Conservation (phyloP, 2,329 filamentous ascomycete species). For the Penicillium sclerotigenum region DNA sequence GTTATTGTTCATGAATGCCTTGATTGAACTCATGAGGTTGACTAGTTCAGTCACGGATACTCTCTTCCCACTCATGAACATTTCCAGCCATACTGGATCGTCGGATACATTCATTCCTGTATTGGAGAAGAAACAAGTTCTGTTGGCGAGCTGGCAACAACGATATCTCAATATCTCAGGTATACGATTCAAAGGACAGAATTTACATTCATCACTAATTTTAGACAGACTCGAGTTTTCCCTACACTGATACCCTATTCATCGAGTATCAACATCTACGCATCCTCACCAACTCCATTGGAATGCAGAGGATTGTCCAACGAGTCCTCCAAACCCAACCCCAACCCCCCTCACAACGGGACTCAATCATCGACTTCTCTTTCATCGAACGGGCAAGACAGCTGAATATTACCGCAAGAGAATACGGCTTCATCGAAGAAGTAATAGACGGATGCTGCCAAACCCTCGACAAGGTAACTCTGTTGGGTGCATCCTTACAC, state of each 20-base stretch:
- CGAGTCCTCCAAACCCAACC: background rate
- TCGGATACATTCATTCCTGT: background rate
- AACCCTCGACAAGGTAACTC: background rate
- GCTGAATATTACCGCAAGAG: background rate
- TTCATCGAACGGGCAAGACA: background rate
- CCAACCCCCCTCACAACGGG: background rate
- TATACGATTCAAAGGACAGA: background rate
- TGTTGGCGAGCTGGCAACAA: background rate
- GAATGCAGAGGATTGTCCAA: background rate
- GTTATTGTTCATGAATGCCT: background rate
- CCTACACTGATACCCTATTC: background rate
- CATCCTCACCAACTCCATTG: background rate
- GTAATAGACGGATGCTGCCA: background rate
- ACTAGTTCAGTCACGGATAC: background rate
- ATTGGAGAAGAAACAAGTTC: background rate
- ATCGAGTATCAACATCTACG: background rate
- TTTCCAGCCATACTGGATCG: background rate
- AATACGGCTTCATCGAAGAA: background rate
- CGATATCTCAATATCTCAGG: background rate
- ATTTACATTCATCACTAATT: background rate
- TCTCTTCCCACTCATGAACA: background rate
- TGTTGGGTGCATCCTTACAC: background rate
- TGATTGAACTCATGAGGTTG: background rate
- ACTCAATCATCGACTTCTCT: background rate
- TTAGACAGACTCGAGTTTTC: background rate